Base-by-base conservation (phyloP, 495 filamentous ascomycete genomes). In the Amorphotheca resinae region DNA sequence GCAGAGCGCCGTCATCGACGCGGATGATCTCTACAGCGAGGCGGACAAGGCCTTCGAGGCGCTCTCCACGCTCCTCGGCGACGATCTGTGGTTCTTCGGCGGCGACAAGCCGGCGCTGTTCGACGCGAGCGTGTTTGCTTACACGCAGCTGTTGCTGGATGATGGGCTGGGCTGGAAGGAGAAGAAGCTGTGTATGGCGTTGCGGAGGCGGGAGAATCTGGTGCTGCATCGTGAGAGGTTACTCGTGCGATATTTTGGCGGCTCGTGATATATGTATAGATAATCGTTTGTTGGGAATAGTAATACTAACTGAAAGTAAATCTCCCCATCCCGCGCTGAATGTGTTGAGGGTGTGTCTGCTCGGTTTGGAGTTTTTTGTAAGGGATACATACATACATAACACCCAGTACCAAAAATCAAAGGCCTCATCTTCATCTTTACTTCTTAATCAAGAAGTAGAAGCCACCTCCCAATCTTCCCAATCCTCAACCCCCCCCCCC, bases 61-160 rank as follows among this genome's bases (percentile, higher is more conserved):
- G 1, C 61, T 98, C 16, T 80, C 78, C 1, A 66, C 64, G n/a
- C 47, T 88, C 0, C 66, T 98, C 5, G 72, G 73, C 0, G 65
- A 73, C 1, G 64, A 78, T 33, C 49, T 68, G 25, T 82, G 79
- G 64, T 87, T 87, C 58, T 85, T 85, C 60, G 70, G 65, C 3
- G 64, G 63, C 2, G 55, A 62, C 8, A 65, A 62, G 20, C 86
- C 91, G 1, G 73, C 76, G 0, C 53, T 87, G 9, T 85, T 98
- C 51, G 91, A 98, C 60, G 86, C 88, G 20, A 75, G 70, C 43
- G 75, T 95, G 17, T 96, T 94, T 65, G 80, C 84, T 18, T 98
- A 94, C 60, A 87, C 84, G n/a, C 73, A 89, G 58, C 57, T 94
- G 15, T 68, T 95, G 22, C 56, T 93, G 46, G 69, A 53, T 33